Conservation (phyloP, 768 basidiomycete genomes). For the Floccularia luteovirens region DNA sequence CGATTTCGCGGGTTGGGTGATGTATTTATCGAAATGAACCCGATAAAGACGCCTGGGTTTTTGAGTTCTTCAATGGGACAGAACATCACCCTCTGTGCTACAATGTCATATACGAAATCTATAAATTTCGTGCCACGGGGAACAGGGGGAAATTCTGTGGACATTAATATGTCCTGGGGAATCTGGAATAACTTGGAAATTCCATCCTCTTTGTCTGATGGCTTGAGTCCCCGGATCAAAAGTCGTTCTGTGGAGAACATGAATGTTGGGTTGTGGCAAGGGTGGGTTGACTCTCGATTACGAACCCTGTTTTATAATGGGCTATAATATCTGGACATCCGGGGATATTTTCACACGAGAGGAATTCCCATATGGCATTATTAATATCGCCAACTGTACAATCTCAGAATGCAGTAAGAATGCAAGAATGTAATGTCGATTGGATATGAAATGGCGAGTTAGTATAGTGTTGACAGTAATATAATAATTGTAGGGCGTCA, state of each 20-base stretch:
- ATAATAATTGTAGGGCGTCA: no score
- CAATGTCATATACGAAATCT: slow-evolving; percentile 7
- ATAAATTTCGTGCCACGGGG: slow-evolving; percentile 9
- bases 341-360: no score
- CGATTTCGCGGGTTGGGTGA: slow-evolving; percentile 9
- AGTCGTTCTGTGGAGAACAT: slow-evolving; percentile 14
- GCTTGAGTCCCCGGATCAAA: slow-evolving; percentile 8
- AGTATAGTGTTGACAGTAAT: no score
- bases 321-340: no score
- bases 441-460: no score
- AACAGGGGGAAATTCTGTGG: slow-evolving; percentile 9
- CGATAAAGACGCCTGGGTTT: slow-evolving; percentile 7
- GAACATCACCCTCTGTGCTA: slow-evolving; percentile 7
- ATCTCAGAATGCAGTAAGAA: no score
- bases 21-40: slow-evolving; percentile 6
- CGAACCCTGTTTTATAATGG: no score
- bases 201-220: slow-evolving; percentile 8
- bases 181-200: slow-evolving; percentile 9
- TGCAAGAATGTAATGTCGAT: no score
- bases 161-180: slow-evolving; percentile 9
- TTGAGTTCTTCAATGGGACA: slow-evolving; percentile 9
- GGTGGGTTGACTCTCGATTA: no score
- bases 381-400: no score
- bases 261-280: no score
- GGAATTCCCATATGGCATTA: no score